Base-by-base conservation (phyloP, 192 early-diverging fungal genomes). In the Coemansia sp. region DNA sequence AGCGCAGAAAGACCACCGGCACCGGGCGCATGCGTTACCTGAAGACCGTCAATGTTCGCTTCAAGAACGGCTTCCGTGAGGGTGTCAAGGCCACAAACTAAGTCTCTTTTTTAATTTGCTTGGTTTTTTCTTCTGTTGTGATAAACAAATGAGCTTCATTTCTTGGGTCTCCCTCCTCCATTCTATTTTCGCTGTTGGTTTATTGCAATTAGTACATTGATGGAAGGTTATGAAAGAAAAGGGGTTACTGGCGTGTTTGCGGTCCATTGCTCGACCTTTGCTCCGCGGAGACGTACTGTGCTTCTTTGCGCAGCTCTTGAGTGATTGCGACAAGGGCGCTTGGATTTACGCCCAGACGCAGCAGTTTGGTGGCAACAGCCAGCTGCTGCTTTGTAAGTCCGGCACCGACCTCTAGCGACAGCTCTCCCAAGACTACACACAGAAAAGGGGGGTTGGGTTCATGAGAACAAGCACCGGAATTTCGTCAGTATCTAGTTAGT, bases 61-160 rank as follows among this genome's bases (percentile, higher is more conserved):
- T 94, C 91, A 98, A 96, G 91, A 99, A 98, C 89, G 95, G 95
- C 71, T 99, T 99, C 94, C 90, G 95, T 83, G 89, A 91, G 80
- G 89, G 90, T 55, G 61, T 46, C 65, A 74, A 71, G 69, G 61
- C 61, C 19, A 22, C 51, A 22, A 54, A 7, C 8, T 54, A 22
- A 25, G 25, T 54, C 0, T 17, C 0, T 16, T 13, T 16, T 50
- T 50, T 32, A 32, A 32, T 17, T 54, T 54, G 51, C 25, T 25
- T 54, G 19, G 8, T 54, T 54, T 54, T 54, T 17, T 7, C 25
- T 53, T 10, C 20, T 54, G 51, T 54, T 54, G 19, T 25, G 51
- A 25, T 54, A 54, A 54, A 54, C 51, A 54, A 54, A 45, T 25
- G 11, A 54, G 20, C 3, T 19, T 9, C 51, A 25, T 25, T 32